Percentiles rank a stretch among this genome's conserved stretches.
Evolutionary conservation across 1,284 basidiomycete species (phyloP).

Genomic region (Heliocybe sulcata): DNA sequence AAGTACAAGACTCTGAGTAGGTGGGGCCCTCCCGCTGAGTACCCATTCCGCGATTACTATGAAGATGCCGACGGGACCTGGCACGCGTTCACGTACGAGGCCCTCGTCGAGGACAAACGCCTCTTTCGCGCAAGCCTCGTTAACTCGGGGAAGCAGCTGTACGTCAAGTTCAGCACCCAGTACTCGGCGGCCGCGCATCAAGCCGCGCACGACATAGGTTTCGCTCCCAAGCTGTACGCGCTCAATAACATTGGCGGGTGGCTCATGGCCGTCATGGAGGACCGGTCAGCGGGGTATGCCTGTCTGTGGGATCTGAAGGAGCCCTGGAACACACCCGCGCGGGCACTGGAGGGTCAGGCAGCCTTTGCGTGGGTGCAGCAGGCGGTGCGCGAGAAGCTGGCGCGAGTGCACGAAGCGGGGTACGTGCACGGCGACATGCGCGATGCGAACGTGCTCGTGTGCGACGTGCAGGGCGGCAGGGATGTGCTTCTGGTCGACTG

Average conservation of each 20-base stretch:
- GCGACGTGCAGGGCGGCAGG: neutral
- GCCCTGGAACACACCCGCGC: neutral
- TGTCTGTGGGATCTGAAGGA: neutral
- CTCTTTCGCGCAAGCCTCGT: slow-evolving; percentile 78
- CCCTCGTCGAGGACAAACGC: slow-evolving; percentile 46
- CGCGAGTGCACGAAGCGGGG: neutral
- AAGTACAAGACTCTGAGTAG: too few relatives aligned
- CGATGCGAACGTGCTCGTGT: neutral
- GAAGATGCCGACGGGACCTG: neutral
- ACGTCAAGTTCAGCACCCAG: neutral
- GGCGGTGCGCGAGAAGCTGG: neutral
- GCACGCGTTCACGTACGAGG: neutral
- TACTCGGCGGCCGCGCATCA: neutral
- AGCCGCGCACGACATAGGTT: neutral
- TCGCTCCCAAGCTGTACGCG: neutral
- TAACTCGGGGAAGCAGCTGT: slow-evolving; percentile 32
- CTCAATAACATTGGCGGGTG: neutral
- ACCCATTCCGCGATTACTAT: neutral
- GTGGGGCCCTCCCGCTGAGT: neutral
- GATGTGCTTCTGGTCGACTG: neutral
- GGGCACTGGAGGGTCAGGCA: too few relatives aligned
- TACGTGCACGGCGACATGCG: neutral
- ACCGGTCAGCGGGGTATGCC: neutral
- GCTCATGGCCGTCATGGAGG: neutral
- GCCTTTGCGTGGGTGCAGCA: neutral